Base-by-base conservation (phyloP, 148 eudicot species). In the Cornus kousa region DNA sequence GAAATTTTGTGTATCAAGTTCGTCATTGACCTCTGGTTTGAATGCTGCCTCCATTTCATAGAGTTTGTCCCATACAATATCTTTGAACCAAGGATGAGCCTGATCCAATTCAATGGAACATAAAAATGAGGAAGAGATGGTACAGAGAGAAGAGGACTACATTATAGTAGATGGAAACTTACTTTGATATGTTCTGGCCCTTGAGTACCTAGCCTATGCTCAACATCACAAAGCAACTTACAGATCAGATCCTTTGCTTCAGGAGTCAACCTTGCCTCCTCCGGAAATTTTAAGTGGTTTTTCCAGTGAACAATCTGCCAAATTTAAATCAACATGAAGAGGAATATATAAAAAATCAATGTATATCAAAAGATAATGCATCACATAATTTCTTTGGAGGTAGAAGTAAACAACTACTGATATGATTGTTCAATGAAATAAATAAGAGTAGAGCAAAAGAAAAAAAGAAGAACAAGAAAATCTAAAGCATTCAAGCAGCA, bases 221-320 rank as follows among this genome's bases (percentile, higher is more conserved):
- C 87, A 84, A 79, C 92, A 84, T 86, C 84, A 64, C 90, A 87
- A 28, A 91, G 89, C 85, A 91, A 83, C 77, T 78, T 83, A 67
- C 86, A 72, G 40, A 91, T 91, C 72, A 91, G 84, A 81, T 91
- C 90, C 72, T 82, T 87, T 37, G 94, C 94, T 76, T 86, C 90
- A 31, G 85, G 83, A 74, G 89, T 60, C 75, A 91, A 72, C 70
- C 88, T 83, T 69, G 81, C 81, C 72, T 87, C 87, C 22, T 75
- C 79, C 19, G 92, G 92, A 85, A 91, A 89, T 73, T 82, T 83
- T 28, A 89, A 80, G 79, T 89, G 89, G 74, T 78, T 85, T 79
- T 74, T 91, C 92, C 94, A 91, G 71, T 91, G 84, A 66, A 87
- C 92, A 71, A 91, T 91, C 94, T 91, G 85, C 31, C 50, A 80